Base-by-base conservation (phyloP, 2,329 filamentous ascomycete genomes). In the Colletotrichum scovillei region DNA sequence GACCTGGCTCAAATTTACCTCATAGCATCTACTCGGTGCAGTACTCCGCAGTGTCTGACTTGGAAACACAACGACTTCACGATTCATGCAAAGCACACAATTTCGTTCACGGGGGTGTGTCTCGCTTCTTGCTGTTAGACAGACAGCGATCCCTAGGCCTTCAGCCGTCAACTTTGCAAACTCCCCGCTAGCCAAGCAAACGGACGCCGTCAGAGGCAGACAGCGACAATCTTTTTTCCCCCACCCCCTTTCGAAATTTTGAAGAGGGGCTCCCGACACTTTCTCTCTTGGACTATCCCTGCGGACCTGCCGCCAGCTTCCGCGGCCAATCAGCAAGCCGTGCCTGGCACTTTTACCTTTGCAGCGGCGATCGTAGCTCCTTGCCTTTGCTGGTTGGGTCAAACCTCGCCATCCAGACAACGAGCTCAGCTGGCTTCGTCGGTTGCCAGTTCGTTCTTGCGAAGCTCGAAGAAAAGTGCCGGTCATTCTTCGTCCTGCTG, bases 291-390 rank as follows among this genome's bases (percentile, higher is more conserved):
- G 63, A 28, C 42, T 56, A 79, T 78, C 73, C 75, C 74, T 74
- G 77, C 80, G 79, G 79, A 76, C 80, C 78, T 77, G 74, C 73
- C 76, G 76, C 63, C 64, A 73, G 72, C 60, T 80, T 82, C 81
- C 80, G 82, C 80, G 79, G 58, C 84, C 84, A 86, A 86, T 85
- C 74, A 79, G n/a, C 76, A 38, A 22, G 42, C 75, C 79, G 83
- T 84, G 74, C 82, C 82, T 85, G 82, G 75, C 78, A 79, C 83
- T 83, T 82, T 77, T 65, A 82, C 79, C 6, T 63, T 74, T 77
- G 5, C 68, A 26, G 72, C 74, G 28, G 74, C 70, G 32, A 75
- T 73, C 26, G 30, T 64, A 42, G 60, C 53, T 63, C 73, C 70
- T 64, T 60, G 38, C 28, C 53, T 22, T 52, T 57, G 28, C 26